Evolutionary conservation across 257 asterid genomes (phyloP), one percentile per base, ranked within the genome.

Genomic region (Fraxinus anomala): DNA sequence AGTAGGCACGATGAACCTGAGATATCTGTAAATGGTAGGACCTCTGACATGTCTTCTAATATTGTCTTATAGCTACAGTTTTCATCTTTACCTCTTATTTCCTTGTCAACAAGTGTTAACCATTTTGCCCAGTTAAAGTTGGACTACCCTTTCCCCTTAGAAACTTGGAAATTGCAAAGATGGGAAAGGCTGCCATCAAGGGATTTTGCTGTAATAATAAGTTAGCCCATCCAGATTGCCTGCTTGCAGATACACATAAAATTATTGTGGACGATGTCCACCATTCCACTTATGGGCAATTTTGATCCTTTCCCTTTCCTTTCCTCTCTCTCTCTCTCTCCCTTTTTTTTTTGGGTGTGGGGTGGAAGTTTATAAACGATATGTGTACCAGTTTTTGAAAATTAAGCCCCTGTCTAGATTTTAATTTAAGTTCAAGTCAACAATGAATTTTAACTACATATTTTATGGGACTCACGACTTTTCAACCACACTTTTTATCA

Each of bases 1-100:
- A 96, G 99, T 82, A 88, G 97, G 87, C 99, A 96, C 31, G 99
- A 96, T 68, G 97, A 91, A 28, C 99, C 99, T 26, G 79, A 54
- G 80, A 84, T 96, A 78, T 81, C 82, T 85, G 96, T 74, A 37
- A 82, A 94, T 87, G 99, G 99, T 96, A 90, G 68, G 86, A 72
- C 56, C 82, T 56, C 33, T 42, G 23, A 56, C 63, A 68, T 54
- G 26, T 47, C 23, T 26, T 76, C 40, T 24, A 42, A 61, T 30
- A 26, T 65, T n/a, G 21, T 16, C 40, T 56, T 59, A 8, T 56
- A 56, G 31, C 23, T 21, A 59, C 67, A 59, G 3, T n/a, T 74
- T 73, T 74, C 24, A 26, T 28, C 59, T 31, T 72, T 40, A 16
- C 68, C 68, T 72, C 14, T 40, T 17, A 63, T 51, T 33, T 68